Conservation (phyloP, 106 monocot species). For the Phalaenopsis equestris region DNA sequence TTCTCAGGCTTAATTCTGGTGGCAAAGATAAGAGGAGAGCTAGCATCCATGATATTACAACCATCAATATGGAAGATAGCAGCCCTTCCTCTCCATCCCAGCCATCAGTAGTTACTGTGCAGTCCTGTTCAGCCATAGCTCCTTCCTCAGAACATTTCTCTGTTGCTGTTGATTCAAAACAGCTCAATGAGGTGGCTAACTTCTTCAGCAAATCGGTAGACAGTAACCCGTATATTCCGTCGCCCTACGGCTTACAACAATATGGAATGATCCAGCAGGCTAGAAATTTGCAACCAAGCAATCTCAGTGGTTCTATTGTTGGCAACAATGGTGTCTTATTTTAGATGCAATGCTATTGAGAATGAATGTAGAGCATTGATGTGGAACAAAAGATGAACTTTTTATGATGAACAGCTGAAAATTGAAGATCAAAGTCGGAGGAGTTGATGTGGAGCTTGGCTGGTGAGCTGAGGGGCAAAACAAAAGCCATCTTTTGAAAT, state of each 20-base stretch:
- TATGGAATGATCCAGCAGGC: slow-evolving; percentile 20
- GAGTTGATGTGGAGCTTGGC: not conserved
- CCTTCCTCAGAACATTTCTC: slow-evolving; percentile 20
- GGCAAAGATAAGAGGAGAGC: slow-evolving; percentile 84
- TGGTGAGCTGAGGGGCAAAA: too few relatives aligned
- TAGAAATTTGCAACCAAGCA: slow-evolving; percentile 8
- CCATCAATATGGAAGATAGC: slow-evolving; percentile 35
- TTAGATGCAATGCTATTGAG: slow-evolving; percentile 11
- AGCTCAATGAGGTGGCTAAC: slow-evolving; percentile 11
- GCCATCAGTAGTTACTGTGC: slow-evolving; percentile 11
- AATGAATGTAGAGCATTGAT: not conserved
- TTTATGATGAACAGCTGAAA: not conserved
- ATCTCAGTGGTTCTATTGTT: slow-evolving; percentile 11
- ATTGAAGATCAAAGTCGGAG: not conserved
- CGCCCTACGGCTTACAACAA: slow-evolving; percentile 12
- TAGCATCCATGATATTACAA: slow-evolving; percentile 93
- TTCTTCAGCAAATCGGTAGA: slow-evolving; percentile 11
- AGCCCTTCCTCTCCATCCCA: slow-evolving; percentile 29
- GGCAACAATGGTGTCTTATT: slow-evolving; percentile 8
- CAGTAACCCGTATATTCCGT: slow-evolving; percentile 14
- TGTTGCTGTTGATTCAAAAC: slow-evolving; percentile 25
- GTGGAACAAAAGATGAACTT: not conserved
- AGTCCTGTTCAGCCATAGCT: slow-evolving; percentile 16
- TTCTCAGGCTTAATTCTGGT: slow-evolving; percentile 68
- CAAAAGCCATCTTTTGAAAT: too few relatives aligned